These are phyloP conservation scores for Ceratocystis variospora DNA, from an alignment of 2,329 filamentous ascomycete species.

Conservation along the genomic window DNA sequence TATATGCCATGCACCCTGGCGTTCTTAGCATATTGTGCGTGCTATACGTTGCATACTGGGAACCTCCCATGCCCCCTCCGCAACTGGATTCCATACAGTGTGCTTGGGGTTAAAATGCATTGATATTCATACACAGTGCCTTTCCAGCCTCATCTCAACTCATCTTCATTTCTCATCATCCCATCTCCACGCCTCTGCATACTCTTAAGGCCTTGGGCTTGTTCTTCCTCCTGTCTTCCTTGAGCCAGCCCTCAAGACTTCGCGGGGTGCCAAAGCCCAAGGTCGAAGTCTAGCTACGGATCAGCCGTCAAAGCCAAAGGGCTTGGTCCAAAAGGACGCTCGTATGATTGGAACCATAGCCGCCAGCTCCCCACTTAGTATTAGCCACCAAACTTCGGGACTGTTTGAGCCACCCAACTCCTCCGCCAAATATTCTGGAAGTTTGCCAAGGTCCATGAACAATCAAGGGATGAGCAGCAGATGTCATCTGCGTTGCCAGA, in stretches of 20 bases:
- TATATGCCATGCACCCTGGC: not conserved
- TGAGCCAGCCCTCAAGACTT: not conserved
- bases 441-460: not conserved
- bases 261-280: not conserved
- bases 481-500: slow-evolving; percentile 3
- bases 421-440: slow-evolving; percentile 1
- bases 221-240: not conserved
- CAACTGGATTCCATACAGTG: too few relatives aligned
- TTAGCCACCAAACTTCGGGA: not conserved
- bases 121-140: not conserved
- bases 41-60: too few relatives aligned
- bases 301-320: not conserved
- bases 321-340: not conserved
- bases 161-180: not conserved
- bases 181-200: not conserved
- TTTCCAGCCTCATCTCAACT: not conserved
- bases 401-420: not conserved
- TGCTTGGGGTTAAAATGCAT: not conserved
- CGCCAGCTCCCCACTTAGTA: not conserved
- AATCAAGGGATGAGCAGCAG: not conserved
- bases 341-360: not conserved
- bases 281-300: not conserved
- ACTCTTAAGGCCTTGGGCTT: not conserved
- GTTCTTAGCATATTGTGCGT: not conserved
- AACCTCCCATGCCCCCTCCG: too few relatives aligned